phyloP scores from a whole-genome alignment of 2,329 filamentous ascomycete species.

The Rhynchosporium graminicola region DNA sequence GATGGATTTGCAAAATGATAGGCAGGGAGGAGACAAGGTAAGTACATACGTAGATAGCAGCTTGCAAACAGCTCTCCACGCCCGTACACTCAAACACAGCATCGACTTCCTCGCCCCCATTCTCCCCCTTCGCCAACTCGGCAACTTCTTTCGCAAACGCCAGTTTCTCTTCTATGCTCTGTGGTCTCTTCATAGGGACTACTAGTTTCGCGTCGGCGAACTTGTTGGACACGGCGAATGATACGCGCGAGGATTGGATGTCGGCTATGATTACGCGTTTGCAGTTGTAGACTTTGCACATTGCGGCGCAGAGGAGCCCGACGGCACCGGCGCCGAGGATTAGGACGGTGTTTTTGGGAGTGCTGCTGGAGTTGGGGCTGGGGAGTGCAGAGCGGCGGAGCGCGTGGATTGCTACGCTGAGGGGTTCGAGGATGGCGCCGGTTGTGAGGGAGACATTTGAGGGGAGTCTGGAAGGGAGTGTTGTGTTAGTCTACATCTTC shows the following conservation, averaged over 20 bases:
- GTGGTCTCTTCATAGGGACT: slow-evolving; percentile 38
- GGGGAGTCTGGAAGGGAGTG: slow-evolving; percentile 33
- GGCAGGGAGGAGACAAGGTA: slow-evolving; percentile 23
- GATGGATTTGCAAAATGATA: too few species aligned
- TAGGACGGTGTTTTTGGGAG: slow-evolving; percentile 66
- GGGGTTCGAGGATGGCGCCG: slow-evolving; percentile 86
- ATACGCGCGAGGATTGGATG: slow-evolving; percentile 83
- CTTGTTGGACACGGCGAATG: slow-evolving; percentile 61
- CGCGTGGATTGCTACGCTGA: slow-evolving; percentile 85
- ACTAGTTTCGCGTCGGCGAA: slow-evolving; percentile 39
- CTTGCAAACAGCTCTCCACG: slow-evolving; percentile 57
- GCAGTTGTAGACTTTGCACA: slow-evolving; percentile 69
- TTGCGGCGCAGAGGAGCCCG: slow-evolving; percentile 57
- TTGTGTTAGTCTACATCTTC: slow-evolving; percentile 16
- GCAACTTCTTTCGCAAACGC: slow-evolving; percentile 42
- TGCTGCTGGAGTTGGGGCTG: slow-evolving; percentile 69
- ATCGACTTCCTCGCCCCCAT: slow-evolving; percentile 52
- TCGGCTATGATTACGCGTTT: slow-evolving; percentile 91
- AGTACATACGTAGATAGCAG: slow-evolving; percentile 56
- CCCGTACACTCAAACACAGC: slow-evolving; percentile 67
- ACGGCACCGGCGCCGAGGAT: slow-evolving; percentile 94
- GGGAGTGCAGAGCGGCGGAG: slow-evolving; percentile 70
- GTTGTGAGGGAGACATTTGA: slow-evolving; percentile 85
- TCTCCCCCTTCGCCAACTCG: slow-evolving; percentile 57
- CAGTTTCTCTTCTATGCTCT: slow-evolving; percentile 39